These are phyloP conservation scores for Puya raimondii DNA, from an alignment of 176 grass and related monocot genomes.

Conservation along the genomic window DNA sequence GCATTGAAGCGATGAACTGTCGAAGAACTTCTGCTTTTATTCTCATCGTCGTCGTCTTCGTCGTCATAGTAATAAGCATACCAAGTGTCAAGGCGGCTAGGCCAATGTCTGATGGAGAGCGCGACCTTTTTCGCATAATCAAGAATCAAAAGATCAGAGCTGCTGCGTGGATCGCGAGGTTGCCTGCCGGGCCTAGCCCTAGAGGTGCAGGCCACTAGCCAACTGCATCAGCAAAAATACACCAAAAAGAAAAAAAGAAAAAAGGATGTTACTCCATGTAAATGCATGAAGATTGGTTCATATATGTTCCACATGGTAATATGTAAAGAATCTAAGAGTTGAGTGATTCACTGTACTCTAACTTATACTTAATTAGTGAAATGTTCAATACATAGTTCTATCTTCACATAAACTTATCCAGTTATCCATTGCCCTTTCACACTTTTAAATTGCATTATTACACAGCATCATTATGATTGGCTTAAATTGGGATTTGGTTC, in stretches of 20 bases:
- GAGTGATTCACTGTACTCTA: too few species aligned
- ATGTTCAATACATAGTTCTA: too few species aligned
- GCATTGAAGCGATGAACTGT: neutral
- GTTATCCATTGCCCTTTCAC: too few species aligned
- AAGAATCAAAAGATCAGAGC: neutral
- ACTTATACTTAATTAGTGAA: too few species aligned
- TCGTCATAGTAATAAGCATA: neutral
- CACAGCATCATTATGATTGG: too few species aligned
- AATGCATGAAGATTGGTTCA: neutral
- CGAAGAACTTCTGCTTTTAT: neutral
- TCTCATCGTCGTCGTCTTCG: neutral
- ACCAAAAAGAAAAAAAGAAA: neutral
- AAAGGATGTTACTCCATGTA: neutral
- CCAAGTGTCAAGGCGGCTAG: neutral
- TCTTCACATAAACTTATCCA: too few species aligned
- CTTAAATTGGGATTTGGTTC: too few species aligned
- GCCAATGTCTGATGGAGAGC: neutral
- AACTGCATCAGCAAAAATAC: neutral
- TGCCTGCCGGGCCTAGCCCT: slow-evolving; percentile 58
- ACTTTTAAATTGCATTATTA: too few species aligned
- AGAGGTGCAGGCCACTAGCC: slow-evolving; percentile 52
- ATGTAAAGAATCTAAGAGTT: too few species aligned
- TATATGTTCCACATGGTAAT: too few species aligned
- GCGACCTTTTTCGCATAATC: neutral
- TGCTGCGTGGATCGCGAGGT: slow-evolving; percentile 37